These are phyloP conservation scores for Eucalyptus paniculata DNA, from an alignment of 345 rosid species.

Conservation along the genomic window DNA sequence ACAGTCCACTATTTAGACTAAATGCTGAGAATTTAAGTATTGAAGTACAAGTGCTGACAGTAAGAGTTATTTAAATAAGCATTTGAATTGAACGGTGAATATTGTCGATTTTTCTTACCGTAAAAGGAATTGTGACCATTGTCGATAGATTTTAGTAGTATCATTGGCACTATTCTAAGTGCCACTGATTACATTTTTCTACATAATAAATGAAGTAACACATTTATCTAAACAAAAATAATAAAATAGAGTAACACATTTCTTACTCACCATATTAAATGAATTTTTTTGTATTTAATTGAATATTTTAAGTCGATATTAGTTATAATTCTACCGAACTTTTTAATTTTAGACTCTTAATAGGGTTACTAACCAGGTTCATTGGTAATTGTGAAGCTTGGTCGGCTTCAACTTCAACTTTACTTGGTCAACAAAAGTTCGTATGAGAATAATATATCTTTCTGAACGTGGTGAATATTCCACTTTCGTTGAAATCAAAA, in stretches of 20 bases:
- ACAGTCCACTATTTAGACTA: too few relatives aligned
- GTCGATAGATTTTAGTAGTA: background rate
- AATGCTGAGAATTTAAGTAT: too few relatives aligned
- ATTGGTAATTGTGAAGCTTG: background rate
- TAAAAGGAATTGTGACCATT: background rate
- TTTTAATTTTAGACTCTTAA: too few relatives aligned
- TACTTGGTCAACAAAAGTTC: background rate
- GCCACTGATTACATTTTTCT: background rate
- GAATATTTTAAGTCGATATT: background rate
- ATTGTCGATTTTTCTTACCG: too few relatives aligned
- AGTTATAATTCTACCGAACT: too few relatives aligned
- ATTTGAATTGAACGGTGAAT: too few relatives aligned
- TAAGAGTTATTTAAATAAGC: too few relatives aligned
- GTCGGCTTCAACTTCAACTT: background rate
- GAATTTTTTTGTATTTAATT: too few relatives aligned
- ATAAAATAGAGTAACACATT: too few relatives aligned
- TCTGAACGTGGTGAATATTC: background rate
- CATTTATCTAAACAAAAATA: too few relatives aligned
- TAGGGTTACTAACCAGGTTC: background rate
- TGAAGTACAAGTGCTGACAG: too few relatives aligned
- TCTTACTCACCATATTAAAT: background rate
- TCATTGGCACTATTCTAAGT: background rate
- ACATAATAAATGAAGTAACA: too few relatives aligned
- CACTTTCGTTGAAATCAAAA: background rate
- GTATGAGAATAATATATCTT: background rate